These are phyloP conservation scores for Agaricus subrufescens DNA, from an alignment of 768 basidiomycete genomes.

Conservation along the genomic window DNA sequence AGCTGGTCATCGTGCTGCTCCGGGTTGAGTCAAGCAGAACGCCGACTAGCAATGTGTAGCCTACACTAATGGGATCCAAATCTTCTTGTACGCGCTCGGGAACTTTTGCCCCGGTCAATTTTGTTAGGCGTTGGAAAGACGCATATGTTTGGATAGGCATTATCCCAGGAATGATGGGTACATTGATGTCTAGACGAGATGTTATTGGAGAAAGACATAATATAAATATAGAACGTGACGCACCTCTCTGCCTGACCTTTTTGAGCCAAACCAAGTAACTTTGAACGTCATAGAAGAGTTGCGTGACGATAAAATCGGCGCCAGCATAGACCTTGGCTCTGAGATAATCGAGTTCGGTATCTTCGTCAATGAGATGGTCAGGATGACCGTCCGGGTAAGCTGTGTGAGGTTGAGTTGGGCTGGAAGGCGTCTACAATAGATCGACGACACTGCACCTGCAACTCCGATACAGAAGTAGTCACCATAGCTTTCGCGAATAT, in stretches of 20 bases:
- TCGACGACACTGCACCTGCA: constrained; percentile 51
- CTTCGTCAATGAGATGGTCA: constrained; percentile 53
- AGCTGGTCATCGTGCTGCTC: constrained; percentile 84
- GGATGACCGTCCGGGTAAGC: constrained; percentile 92
- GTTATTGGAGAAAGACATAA: neutral
- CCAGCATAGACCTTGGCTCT: constrained; percentile 91
- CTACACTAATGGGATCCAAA: constrained; percentile 54
- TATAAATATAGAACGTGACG: constrained; percentile 14
- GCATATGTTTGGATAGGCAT: constrained; percentile 98
- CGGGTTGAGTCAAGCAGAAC: neutral
- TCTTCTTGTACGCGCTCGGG: constrained; percentile 23
- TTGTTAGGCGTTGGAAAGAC: constrained; percentile 88
- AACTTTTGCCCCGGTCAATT: constrained; percentile 78
- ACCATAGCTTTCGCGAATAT: constrained; percentile 62
- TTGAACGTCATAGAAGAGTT: constrained; percentile 95
- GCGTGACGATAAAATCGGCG: constrained; percentile 94
- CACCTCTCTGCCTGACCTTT: constrained; percentile 70
- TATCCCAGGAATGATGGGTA: constrained; percentile 91
- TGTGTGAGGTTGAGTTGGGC: constrained; percentile 21
- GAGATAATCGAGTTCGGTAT: constrained; percentile 62
- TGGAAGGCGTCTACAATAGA: neutral
- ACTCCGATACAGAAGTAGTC: constrained; percentile 91
- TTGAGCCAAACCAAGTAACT: constrained; percentile 76
- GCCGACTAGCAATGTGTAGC: constrained; percentile 16
- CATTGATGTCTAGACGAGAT: constrained; percentile 62